These are phyloP conservation scores for Solanum sparsipilum DNA, from an alignment of 257 asterid genomes.

Conservation along the genomic window DNA sequence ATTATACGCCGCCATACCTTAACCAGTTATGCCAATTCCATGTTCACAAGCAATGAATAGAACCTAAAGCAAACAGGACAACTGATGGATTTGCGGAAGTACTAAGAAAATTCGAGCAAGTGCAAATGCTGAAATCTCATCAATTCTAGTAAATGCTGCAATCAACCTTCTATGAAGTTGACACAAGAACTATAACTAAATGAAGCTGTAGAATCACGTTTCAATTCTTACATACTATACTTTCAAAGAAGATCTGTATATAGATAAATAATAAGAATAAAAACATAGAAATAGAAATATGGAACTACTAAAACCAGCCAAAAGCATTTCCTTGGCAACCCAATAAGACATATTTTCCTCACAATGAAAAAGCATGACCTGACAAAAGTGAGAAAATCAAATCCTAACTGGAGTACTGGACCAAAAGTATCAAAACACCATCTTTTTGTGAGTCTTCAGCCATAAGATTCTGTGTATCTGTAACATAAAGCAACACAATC, in stretches of 20 bases:
- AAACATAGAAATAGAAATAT: background rate
- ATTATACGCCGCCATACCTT: background rate
- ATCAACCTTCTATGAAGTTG: background rate
- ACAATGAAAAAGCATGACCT: background rate
- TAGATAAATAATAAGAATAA: background rate
- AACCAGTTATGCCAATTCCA: background rate
- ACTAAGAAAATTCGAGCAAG: background rate
- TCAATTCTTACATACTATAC: background rate
- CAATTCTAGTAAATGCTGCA: background rate
- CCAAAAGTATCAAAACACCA: background rate
- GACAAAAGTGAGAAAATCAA: background rate
- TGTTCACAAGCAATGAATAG: background rate
- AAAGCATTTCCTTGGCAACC: background rate
- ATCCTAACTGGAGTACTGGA: background rate
- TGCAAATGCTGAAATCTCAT: background rate
- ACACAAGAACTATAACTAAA: background rate
- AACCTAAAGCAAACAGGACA: background rate
- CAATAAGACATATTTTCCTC: slow-evolving; percentile 1
- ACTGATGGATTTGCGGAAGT: background rate
- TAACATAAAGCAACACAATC: background rate
- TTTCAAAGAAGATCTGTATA: background rate
- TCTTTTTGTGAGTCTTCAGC: background rate
- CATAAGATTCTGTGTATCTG: background rate
- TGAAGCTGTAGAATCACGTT: background rate
- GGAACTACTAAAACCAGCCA: background rate